Conservation (phyloP, 2,329 filamentous ascomycete genomes). For the Kalmusia sp. region DNA sequence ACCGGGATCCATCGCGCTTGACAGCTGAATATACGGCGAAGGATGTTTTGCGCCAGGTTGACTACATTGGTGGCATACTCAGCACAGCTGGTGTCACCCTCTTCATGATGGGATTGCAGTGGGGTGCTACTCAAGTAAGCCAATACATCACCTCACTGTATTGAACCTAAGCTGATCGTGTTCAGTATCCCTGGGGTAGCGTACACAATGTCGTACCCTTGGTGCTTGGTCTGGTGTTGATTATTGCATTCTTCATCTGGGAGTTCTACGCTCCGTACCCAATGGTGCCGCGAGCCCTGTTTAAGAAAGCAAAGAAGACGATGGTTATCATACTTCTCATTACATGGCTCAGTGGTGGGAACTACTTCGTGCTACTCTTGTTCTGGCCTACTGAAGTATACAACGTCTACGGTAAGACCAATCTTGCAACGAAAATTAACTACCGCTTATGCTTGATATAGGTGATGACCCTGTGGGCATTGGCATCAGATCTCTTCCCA, state of each 20-base stretch:
- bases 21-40: slow-evolving; percentile 48
- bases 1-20: slow-evolving; percentile 49
- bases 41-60: slow-evolving; percentile 36
- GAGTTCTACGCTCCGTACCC: slow-evolving; percentile 50
- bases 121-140: slow-evolving; percentile 44
- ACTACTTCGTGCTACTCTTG: slow-evolving; percentile 44
- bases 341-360: slow-evolving; percentile 43
- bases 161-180: slow-evolving; percentile 34
- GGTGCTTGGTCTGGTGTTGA: slow-evolving; percentile 57
- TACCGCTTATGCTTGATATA: slow-evolving; percentile 13
- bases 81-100: slow-evolving; percentile 38
- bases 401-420: slow-evolving; percentile 42
- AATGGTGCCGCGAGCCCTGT: slow-evolving; percentile 50
- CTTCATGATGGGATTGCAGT: slow-evolving; percentile 48
- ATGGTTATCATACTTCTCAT: slow-evolving; percentile 43
- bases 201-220: slow-evolving; percentile 63
- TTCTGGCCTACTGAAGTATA: slow-evolving; percentile 44
- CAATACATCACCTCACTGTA: background rate
- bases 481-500: slow-evolving; percentile 69
- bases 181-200: slow-evolving; percentile 63
- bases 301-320: slow-evolving; percentile 38
- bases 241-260: slow-evolving; percentile 61
- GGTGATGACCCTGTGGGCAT: slow-evolving; percentile 67
- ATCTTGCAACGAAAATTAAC: background rate
- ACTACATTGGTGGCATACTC: slow-evolving; percentile 40